These are phyloP conservation scores for Alternaria arborescens DNA, from an alignment of 2,329 filamentous ascomycete genomes.

Conservation along the genomic window DNA sequence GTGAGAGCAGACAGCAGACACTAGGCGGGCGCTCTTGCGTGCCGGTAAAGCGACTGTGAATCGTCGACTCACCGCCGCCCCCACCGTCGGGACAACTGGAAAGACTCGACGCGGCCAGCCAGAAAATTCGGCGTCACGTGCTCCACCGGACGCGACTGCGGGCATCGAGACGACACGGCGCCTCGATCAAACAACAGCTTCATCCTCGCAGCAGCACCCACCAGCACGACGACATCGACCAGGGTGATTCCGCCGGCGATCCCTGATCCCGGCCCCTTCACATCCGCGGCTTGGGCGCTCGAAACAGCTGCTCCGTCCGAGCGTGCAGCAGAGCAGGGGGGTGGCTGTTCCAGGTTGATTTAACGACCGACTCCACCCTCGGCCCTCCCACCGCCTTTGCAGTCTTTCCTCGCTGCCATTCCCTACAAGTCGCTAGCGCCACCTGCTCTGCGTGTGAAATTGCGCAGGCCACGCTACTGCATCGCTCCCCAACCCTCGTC, in stretches of 20 bases:
- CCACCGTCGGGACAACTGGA: background rate
- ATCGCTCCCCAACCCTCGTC: constrained; percentile 40
- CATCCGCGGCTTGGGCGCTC: constrained; percentile 40
- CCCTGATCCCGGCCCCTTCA: constrained; percentile 38
- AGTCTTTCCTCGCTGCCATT: constrained; percentile 18
- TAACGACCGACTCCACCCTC: constrained; percentile 45
- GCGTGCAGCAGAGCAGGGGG: constrained; percentile 42
- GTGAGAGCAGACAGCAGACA: background rate
- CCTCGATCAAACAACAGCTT: background rate
- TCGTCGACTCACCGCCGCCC: background rate
- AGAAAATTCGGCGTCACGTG: constrained; percentile 26
- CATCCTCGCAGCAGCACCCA: background rate
- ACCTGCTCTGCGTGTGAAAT: constrained; percentile 42
- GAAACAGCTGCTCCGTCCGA: constrained; percentile 40
- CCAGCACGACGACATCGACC: constrained; percentile 1
- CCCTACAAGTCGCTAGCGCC: constrained; percentile 23
- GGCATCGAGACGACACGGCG: background rate
- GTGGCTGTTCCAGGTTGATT: constrained; percentile 52
- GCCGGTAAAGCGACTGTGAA: background rate
- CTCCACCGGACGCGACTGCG: constrained; percentile 21
- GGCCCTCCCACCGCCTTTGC: constrained; percentile 31
- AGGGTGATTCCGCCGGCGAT: constrained; percentile 27
- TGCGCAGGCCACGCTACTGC: constrained; percentile 52
- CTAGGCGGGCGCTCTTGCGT: background rate
- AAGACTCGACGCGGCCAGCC: background rate